Percentiles rank a stretch among this genome's conserved stretches.
phyloP scores from a whole-genome alignment of 2,329 filamentous ascomycete species.

The Claviceps sp. region DNA sequence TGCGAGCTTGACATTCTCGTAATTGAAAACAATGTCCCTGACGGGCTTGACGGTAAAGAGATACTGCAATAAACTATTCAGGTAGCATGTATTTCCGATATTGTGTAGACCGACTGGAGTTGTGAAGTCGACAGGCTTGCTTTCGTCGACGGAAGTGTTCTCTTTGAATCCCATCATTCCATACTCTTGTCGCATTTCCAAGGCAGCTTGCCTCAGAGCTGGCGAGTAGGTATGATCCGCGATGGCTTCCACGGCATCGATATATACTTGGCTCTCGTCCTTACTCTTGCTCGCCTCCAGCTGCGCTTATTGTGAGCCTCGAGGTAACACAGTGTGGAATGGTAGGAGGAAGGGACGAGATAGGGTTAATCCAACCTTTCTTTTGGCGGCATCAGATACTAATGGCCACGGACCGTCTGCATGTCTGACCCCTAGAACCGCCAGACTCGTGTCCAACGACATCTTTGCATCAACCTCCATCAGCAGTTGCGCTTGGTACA shows the following conservation, averaged over 20 bases:
- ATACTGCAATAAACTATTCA: constrained; percentile 93
- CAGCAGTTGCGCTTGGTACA: constrained; percentile 19
- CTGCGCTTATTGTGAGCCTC: constrained; percentile 8
- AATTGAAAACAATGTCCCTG: constrained; percentile 65
- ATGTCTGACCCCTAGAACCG: constrained; percentile 16
- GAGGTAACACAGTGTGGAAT: neutral
- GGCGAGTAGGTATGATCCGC: constrained; percentile 16
- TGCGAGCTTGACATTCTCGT: constrained; percentile 57
- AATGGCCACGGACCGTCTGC: constrained; percentile 13
- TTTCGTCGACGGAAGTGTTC: constrained; percentile 2
- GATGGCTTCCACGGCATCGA: constrained; percentile 23
- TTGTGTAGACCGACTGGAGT: constrained; percentile 82
- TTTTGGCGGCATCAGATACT: constrained; percentile 14
- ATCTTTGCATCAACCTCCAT: constrained; percentile 23
- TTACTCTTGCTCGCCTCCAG: constrained; percentile 14
- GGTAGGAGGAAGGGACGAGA: neutral
- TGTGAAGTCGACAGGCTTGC: constrained; percentile 23
- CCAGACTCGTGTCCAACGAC: constrained; percentile 20
- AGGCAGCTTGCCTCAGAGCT: constrained; percentile 13
- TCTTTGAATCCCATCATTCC: constrained; percentile 5
- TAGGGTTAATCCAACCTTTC: constrained; percentile 13
- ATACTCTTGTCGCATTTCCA: constrained; percentile 12
- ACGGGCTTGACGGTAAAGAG: constrained; percentile 80
- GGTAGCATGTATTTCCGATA: constrained; percentile 94
- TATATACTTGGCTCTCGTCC: constrained; percentile 17